Evolutionary conservation across 805 yeast genomes (phyloP).

Genomic region (Candida loeiensis): DNA sequence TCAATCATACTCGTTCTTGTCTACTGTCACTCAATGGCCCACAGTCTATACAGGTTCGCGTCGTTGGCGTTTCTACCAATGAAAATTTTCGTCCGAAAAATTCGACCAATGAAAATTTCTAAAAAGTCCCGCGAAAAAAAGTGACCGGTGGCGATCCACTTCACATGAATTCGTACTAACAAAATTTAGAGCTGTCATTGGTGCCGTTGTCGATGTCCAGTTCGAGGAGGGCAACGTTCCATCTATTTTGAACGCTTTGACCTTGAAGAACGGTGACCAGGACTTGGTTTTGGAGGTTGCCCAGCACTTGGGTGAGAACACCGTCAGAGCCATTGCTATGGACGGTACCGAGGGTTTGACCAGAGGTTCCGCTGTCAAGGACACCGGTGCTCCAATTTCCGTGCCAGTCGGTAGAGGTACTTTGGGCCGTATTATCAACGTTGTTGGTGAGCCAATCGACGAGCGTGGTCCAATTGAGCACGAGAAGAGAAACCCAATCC

Average conservation of each 20-base stretch:
- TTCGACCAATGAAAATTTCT: conserved; percentile 29
- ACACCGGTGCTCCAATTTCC: conserved; percentile 98
- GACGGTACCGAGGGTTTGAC: conserved; percentile 99
- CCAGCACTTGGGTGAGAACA: conserved; percentile 99
- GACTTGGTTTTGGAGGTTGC: conserved; percentile 97
- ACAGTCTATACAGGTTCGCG: neutral
- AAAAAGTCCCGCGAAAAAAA: conserved; percentile 5
- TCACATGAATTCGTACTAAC: conserved; percentile 28
- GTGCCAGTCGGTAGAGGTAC: conserved; percentile 99
- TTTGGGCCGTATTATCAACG: conserved; percentile 97
- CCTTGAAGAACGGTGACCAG: conserved; percentile 70
- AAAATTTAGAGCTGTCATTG: conserved; percentile 79
- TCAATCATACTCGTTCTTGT: too few species aligned
- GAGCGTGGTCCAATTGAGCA: conserved; percentile 98
- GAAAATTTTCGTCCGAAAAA: conserved; percentile 6
- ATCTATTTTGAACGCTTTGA: conserved; percentile 94
- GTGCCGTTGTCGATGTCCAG: conserved; percentile 99
- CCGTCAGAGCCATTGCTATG: conserved; percentile 99
- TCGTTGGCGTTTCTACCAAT: neutral
- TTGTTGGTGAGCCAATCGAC: conserved; percentile 98
- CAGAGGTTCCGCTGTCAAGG: conserved; percentile 88
- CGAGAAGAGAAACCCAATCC: conserved; percentile 94
- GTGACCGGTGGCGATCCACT: neutral
- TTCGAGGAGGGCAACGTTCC: conserved; percentile 97
- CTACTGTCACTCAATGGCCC: neutral